Conservation (phyloP, 805 yeast genomes). For the Kazachstania taianensis region DNA sequence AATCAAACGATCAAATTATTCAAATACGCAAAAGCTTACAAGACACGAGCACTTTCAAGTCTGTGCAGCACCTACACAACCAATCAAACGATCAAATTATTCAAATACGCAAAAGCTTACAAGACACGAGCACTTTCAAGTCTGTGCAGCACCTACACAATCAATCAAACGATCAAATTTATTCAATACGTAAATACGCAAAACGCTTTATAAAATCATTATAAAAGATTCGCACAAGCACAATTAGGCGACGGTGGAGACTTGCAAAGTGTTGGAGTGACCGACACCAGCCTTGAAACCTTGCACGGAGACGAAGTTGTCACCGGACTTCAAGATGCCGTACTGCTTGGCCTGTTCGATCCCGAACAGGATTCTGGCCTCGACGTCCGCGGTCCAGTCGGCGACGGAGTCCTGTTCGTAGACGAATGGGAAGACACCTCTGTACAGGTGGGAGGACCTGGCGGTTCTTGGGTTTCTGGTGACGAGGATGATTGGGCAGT, state of each 20-base stretch:
- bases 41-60: too few relatives aligned
- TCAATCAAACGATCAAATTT: too few relatives aligned
- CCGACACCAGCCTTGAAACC: constrained; percentile 99
- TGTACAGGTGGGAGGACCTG: constrained; percentile 89
- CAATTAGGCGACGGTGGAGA: constrained; percentile 46
- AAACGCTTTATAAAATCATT: not conserved
- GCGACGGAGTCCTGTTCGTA: constrained; percentile 49
- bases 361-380: constrained; percentile 88
- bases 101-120: too few relatives aligned
- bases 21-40: too few relatives aligned
- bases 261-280: constrained; percentile 97
- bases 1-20: too few relatives aligned
- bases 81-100: too few relatives aligned
- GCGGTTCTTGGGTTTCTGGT: constrained; percentile 92
- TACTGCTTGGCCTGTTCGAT: constrained; percentile 78
- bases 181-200: not conserved
- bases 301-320: constrained; percentile 86
- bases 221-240: not conserved
- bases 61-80: too few relatives aligned
- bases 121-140: too few relatives aligned
- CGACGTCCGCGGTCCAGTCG: constrained; percentile 95
- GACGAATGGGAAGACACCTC: constrained; percentile 97
- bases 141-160: too few relatives aligned
- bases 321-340: constrained; percentile 81
- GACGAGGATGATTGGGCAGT: constrained; percentile 94